Evolutionary conservation across 1,284 basidiomycete genomes (phyloP), one percentile per base, ranked within the genome.

Genomic region (Tausonia pullulans): DNA sequence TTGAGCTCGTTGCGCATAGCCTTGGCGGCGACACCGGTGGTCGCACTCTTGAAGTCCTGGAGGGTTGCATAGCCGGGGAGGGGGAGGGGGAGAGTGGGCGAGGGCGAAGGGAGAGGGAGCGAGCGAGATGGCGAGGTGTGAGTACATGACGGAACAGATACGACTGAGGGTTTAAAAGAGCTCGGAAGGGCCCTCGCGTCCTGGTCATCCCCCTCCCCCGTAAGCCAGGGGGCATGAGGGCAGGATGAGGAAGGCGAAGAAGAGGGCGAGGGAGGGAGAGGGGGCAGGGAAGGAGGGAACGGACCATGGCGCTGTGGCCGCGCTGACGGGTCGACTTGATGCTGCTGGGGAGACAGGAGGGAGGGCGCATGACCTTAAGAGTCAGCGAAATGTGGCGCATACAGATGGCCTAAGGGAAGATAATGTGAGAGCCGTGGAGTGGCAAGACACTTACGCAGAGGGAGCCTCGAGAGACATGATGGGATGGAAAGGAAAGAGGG

Each of bases 1-100:
- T 90, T 89, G 79, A 98, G 87, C 81, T 98, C 95, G 75, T 98
- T 97, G 80, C 90, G 87, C 96, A 98, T 98, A 67, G 93, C 83
- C 81, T 97, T 98, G 71, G 93, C 91, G 51, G 93, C 88, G 72
- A 98, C 89, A 71, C 95, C 95, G 58, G 95, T 98, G 65, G 94
- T 96, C 70, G 95, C 95, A 52, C 92, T 95, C 82, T 96, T 95
- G 85, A 96, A 96, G 81, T 96, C 78, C 77, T 79, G 60, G 14
- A n/a, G 43, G 13, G 7, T 16, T 16, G 16, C 13, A 41, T 16
- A 16, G 39, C 11, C 11, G 13, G 44, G 8, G 14, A 48, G 1
- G 46, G 46, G 14, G 40, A 49, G 7, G 46, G 14, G 39, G 11
- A 60, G 14, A 45, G 57, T 8, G 44, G 40, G 8, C 4, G 8